Percentiles rank a stretch among this genome's conserved stretches.
These are phyloP conservation scores for Blastobotrys peoriensis DNA, from an alignment of 805 yeast species.

Conservation along the genomic window DNA sequence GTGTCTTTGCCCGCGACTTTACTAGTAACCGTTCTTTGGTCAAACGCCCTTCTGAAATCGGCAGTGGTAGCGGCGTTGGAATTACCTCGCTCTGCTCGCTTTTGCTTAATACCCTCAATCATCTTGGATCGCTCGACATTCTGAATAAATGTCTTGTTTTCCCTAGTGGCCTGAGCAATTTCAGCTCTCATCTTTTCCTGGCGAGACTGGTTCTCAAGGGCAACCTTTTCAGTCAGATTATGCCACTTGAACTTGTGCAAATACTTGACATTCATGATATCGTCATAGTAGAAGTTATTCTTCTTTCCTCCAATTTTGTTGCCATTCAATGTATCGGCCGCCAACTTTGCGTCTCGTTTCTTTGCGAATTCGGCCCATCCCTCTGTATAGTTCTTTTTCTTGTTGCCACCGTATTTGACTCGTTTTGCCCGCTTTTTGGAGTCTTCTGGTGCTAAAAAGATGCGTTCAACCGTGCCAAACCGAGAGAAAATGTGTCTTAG, in stretches of 20 bases:
- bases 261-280: conserved; percentile 84
- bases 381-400: conserved; percentile 79
- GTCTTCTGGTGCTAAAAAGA: conserved; percentile 84
- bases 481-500: conserved; percentile 71
- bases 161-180: conserved; percentile 78
- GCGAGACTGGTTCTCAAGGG: conserved; percentile 81
- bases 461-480: conserved; percentile 84
- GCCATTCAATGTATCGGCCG: conserved; percentile 82
- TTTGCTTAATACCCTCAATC: conserved; percentile 58
- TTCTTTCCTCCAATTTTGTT: conserved; percentile 89
- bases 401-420: conserved; percentile 85
- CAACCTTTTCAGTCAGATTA: conserved; percentile 87
- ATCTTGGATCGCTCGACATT: conserved; percentile 84
- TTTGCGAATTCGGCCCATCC: conserved; percentile 94
- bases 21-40: conserved; percentile 63
- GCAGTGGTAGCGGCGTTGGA: conserved; percentile 19
- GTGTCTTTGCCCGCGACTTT: conserved; percentile 58
- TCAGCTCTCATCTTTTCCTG: conserved; percentile 85
- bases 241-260: conserved; percentile 92
- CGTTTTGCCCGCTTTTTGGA: conserved; percentile 56
- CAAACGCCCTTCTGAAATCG: conserved; percentile 53
- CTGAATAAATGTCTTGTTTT: conserved; percentile 75
- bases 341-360: conserved; percentile 82
- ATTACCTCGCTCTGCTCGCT: conserved; percentile 35
- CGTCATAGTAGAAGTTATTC: conserved; percentile 87